Base-by-base conservation (phyloP, 2,329 filamentous ascomycete species). In the Venturia effusa region DNA sequence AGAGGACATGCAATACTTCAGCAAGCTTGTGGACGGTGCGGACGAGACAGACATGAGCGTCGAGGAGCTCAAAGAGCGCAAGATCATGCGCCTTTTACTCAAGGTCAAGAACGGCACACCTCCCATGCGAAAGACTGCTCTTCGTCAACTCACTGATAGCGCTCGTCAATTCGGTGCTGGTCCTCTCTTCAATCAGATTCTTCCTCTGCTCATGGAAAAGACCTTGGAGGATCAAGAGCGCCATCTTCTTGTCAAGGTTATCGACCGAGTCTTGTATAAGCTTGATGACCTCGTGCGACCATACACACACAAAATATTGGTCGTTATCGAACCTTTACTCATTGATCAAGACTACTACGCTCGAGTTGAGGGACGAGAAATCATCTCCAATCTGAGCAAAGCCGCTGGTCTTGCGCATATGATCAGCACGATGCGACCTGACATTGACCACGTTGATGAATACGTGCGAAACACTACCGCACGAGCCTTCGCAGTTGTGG, bases 271-370 rank as follows among this genome's bases (percentile, higher is more conserved):
- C 66, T 84, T 99, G 7, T 99, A 97, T 83, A 99, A 99, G 79
- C 85, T 99, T 30, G 94, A 97, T 73, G 94, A 99, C 71, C 83
- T 97, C 68, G 94, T 99, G 63, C 86, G 94, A 48, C 94, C 94
- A 27, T 99, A 93, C 68, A 93, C 96, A 19, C 95, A 99, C 80
- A 97, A 97, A 80, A 99, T 99, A 67, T 78, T 99, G 65, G 94
- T 99, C 62, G 94, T 99, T 72, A 99, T 99, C 70, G 95, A 99
- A 76, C 94, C 94, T n/a, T 81, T 99, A 61, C 88, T 99, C 68
- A 99, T 99, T 71, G 95, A 99, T 73, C 94, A 99, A 78, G 95
- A 99, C 77, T 99, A 99, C 78, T 99, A 99, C 75, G 94, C 95
- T 51, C 88, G 94, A 74, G 94, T 99, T 5, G 94, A 99, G 76